Evolutionary conservation across 75 land plant genomes (phyloP), one percentile per base, ranked within the genome.

Genomic region (Pinus albicaulis): DNA sequence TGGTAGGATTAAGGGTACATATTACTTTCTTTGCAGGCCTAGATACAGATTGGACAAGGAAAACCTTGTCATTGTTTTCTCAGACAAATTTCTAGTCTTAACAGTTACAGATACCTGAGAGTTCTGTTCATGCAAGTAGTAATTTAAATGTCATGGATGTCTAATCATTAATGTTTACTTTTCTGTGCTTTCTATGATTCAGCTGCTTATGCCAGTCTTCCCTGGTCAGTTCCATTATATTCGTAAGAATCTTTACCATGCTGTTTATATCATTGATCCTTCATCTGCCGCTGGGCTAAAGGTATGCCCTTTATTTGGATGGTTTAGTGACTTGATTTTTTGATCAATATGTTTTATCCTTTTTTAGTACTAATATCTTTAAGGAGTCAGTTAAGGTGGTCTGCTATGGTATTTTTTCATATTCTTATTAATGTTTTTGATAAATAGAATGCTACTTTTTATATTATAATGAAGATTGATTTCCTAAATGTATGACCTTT

Each of bases 181-280:
- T 57, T 36, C 4, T 74, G 25, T 58, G 66, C n/a, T 48, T 57
- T 24, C 2, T 74, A 22, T 58, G 66, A 52, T 78, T 65, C 77
- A 93, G 99, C 83, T 96, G 36, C 80, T 96, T 75, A 92, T 94
- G 95, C 99, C 99, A 79, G 95, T 87, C 16, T 96, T 89, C 63
- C 99, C 98, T 75, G 99, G 99, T 20, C 99, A 96, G 77, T 74
- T 96, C 48, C 98, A 98, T 72, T 90, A 94, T 60, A 89, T 97
- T 36, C 98, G 98, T 53, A 97, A 97, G 74, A 97, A 97, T 77
- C 58, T 97, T 56, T 97, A 79, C 73, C 93, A 97, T 87, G 98
- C 98, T 59, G 93, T 97, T 76, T 94, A 90, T 83, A 81, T 94
- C 55, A 72, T 97, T 80, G 99, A 97, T 80, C 99, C 99, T 63